These are phyloP conservation scores for Suillus placidus DNA, from an alignment of 768 basidiomycete genomes.

Conservation along the genomic window DNA sequence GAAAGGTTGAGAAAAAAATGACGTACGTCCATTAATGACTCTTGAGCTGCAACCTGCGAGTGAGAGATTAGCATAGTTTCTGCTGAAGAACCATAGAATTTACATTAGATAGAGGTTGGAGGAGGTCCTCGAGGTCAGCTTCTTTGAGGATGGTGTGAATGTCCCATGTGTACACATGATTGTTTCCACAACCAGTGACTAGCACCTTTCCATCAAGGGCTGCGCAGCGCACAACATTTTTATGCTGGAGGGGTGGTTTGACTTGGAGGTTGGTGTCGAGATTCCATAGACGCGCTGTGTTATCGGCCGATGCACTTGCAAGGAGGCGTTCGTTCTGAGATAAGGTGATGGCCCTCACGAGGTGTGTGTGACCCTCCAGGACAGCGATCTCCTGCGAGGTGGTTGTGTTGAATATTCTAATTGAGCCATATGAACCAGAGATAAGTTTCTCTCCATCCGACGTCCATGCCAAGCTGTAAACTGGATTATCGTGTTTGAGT, in stretches of 20 bases:
- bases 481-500: not conserved
- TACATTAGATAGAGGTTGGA: not conserved
- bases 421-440: not conserved
- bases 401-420: not conserved
- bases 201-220: not conserved
- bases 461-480: not conserved
- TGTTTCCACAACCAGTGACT: not conserved
- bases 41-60: not conserved
- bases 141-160: not conserved
- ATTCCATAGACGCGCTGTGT: not conserved
- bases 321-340: not conserved
- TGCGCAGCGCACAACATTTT: fast-evolving
- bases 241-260: not conserved
- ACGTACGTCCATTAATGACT: not conserved
- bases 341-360: not conserved
- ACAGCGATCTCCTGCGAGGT: not conserved
- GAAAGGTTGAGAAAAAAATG: not conserved
- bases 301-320: not conserved
- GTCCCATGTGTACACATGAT: not conserved
- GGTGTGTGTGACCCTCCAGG: not conserved
- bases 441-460: not conserved
- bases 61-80: not conserved
- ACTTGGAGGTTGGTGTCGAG: not conserved
- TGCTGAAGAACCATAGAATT: not conserved
- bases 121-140: not conserved